A percentile compares a stretch with the other conserved stretches of the same genome.
These are phyloP conservation scores for Annulohypoxylon truncatum DNA, from an alignment of 2,329 filamentous ascomycete genomes.

Conservation along the genomic window DNA sequence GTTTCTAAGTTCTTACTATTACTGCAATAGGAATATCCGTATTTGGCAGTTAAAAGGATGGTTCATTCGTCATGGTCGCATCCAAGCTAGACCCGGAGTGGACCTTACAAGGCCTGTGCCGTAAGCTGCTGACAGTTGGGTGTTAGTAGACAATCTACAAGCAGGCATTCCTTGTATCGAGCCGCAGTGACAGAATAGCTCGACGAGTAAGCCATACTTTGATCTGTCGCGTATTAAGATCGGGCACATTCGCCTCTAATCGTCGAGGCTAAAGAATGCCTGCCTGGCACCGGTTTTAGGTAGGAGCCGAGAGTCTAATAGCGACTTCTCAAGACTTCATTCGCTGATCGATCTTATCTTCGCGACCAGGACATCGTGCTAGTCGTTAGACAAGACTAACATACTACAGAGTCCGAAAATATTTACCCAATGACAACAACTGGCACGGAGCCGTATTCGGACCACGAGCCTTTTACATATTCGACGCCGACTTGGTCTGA, in stretches of 20 bases:
- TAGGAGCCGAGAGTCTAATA: slow-evolving; percentile 13
- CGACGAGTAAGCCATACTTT: slow-evolving; percentile 17
- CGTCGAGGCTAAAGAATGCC: not conserved
- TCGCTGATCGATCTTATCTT: slow-evolving; percentile 5
- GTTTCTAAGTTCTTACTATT: slow-evolving; percentile 23
- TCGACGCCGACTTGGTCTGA: not conserved
- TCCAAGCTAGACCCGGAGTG: slow-evolving; percentile 19
- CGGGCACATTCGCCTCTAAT: slow-evolving; percentile 5
- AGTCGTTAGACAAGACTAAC: not conserved
- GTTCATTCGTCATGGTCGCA: slow-evolving; percentile 38
- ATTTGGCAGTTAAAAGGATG: slow-evolving; percentile 28
- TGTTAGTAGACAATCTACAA: slow-evolving; percentile 3
- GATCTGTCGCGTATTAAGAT: not conserved
- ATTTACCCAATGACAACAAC: not conserved
- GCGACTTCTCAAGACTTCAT: not conserved
- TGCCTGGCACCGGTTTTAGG: slow-evolving; percentile 7
- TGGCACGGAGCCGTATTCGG: not conserved
- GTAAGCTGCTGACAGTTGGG: slow-evolving; percentile 18
- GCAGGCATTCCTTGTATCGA: slow-evolving; percentile 3
- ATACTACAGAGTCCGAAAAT: slow-evolving; percentile 6
- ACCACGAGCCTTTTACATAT: slow-evolving; percentile 1
- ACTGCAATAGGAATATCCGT: slow-evolving; percentile 25
- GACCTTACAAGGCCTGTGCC: slow-evolving; percentile 9
- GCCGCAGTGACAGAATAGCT: not conserved
- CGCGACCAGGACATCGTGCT: not conserved